Evolutionary conservation across 2,329 filamentous ascomycete species (phyloP).

Genomic region (Fusarium cyanostomum): DNA sequence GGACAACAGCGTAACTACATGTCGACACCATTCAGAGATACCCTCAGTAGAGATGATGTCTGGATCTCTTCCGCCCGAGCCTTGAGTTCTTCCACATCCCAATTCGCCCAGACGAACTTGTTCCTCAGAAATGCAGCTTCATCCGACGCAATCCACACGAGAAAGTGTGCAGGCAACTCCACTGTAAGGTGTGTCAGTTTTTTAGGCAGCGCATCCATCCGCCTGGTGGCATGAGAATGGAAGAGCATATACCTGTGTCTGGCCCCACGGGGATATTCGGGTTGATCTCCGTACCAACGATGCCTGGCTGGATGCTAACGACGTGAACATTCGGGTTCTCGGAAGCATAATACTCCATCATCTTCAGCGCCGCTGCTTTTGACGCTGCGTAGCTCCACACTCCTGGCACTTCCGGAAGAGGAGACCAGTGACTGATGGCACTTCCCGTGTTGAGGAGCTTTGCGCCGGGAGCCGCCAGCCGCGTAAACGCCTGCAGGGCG

Average conservation of each 20-base stretch:
- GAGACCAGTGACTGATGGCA: constrained; percentile 33
- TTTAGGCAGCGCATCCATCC: fast-evolving
- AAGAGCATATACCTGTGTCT: constrained; percentile 1
- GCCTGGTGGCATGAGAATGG: neutral
- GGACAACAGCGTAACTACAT: neutral
- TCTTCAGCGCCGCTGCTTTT: constrained; percentile 49
- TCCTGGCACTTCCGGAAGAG: constrained; percentile 9
- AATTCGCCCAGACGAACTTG: constrained; percentile 11
- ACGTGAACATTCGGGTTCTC: constrained; percentile 51
- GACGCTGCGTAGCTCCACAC: constrained; percentile 46
- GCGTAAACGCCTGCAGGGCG: constrained; percentile 37
- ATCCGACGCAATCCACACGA: constrained; percentile 2
- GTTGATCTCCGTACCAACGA: constrained; percentile 50
- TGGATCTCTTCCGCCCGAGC: neutral
- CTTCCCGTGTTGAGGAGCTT: constrained; percentile 37
- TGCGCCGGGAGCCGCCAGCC: constrained; percentile 20
- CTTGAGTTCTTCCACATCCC: constrained; percentile 10
- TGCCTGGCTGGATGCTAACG: constrained; percentile 54
- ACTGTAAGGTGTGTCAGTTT: neutral
- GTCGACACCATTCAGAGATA: neutral
- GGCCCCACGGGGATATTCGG: neutral
- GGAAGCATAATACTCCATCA: constrained; percentile 48
- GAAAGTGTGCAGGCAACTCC: constrained; percentile 20
- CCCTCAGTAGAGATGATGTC: neutral
- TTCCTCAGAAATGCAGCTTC: neutral